Evolutionary conservation across 371 early-diverging fungal species (phyloP).

Genomic region (Circinella minor): DNA sequence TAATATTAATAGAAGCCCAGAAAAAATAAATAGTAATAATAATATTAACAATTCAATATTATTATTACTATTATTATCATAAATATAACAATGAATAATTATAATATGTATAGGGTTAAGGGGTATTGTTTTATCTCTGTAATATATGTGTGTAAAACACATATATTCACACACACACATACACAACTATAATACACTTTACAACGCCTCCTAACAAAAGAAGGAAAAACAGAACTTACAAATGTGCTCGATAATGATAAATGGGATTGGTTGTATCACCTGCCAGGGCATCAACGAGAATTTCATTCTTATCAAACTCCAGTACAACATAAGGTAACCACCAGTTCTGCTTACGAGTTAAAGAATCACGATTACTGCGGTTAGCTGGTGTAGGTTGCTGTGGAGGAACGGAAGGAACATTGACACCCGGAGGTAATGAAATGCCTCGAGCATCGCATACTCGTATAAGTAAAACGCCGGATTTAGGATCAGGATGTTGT

Average conservation of each 20-base stretch:
- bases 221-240: conserved; percentile 60
- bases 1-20: conserved; percentile 3
- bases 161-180: not conserved
- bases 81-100: too few species aligned
- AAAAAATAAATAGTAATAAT: conserved; percentile 3
- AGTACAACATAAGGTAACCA: conserved; percentile 88
- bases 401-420: conserved; percentile 32
- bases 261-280: conserved; percentile 76
- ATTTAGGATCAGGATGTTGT: conserved; percentile 20
- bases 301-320: conserved; percentile 95
- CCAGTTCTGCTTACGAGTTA: conserved; percentile 74
- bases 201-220: not conserved
- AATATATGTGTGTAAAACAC: not conserved
- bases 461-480: conserved; percentile 28
- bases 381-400: conserved; percentile 26
- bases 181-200: not conserved
- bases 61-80: too few species aligned
- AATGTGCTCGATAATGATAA: conserved; percentile 87
- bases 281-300: conserved; percentile 80
- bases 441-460: conserved; percentile 19
- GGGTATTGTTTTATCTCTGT: conserved; percentile 8
- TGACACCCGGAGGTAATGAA: conserved; percentile 17
- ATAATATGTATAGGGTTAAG: conserved; percentile 7
- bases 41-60: not conserved
- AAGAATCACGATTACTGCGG: conserved; percentile 64